Conservation (phyloP, 176 grass and related monocot species). For the Oryza officinalis region DNA sequence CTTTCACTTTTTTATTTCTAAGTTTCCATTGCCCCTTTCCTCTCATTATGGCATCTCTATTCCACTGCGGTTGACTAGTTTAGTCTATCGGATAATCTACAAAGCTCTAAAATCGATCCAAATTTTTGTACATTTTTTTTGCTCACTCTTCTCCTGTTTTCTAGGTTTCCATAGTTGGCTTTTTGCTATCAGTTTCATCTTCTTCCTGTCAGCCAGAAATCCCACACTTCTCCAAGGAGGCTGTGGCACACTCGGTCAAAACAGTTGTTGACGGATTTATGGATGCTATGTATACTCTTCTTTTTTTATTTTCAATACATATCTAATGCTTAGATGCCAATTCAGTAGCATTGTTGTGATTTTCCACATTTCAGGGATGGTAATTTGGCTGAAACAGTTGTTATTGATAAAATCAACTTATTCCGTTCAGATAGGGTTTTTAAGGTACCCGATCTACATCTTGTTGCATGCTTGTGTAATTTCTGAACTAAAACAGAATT, state of each 20-base stretch:
- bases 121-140: background rate
- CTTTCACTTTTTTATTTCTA: background rate
- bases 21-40: background rate
- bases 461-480: constrained; percentile 26
- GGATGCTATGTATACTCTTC: constrained; percentile 62
- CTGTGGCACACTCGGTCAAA: constrained; percentile 64
- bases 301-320: constrained; percentile 22
- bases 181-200: constrained; percentile 69
- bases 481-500: constrained; percentile 15
- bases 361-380: constrained; percentile 69
- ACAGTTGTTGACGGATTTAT: constrained; percentile 94
- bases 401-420: constrained; percentile 90
- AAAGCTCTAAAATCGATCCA: constrained; percentile 18
- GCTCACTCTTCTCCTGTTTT: constrained; percentile 43
- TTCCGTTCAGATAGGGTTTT: constrained; percentile 94
- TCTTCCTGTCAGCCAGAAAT: constrained; percentile 51
- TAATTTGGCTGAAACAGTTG: constrained; percentile 42
- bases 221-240: constrained; percentile 73
- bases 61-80: background rate
- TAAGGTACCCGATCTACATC: constrained; percentile 54
- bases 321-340: constrained; percentile 26
- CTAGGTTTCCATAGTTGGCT: constrained; percentile 87
- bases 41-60: constrained; percentile 21
- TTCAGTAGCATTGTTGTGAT: constrained; percentile 6
- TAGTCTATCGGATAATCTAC: constrained; percentile 11